phyloP scores from a whole-genome alignment of 1,284 basidiomycete genomes.

The Erythrobasidium hasegawianum region DNA sequence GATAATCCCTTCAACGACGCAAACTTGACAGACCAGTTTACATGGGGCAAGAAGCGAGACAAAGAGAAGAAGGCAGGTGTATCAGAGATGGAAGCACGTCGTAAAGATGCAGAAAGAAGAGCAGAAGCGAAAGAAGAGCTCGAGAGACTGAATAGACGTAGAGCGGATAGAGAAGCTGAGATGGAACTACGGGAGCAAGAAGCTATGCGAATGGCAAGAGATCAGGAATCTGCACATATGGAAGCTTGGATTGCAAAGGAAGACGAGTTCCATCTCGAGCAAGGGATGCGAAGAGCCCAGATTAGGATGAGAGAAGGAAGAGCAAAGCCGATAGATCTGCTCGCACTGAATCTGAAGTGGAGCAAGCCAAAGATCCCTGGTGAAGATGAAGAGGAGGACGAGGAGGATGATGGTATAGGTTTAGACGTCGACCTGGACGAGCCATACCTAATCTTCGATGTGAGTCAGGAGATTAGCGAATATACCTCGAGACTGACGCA shows the following conservation, averaged over 20 bases:
- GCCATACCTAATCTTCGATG: conserved; percentile 93
- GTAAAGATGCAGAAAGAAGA: conserved; percentile 71
- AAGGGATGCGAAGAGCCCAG: conserved; percentile 81
- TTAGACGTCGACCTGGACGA: conserved; percentile 98
- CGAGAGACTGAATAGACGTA: conserved; percentile 79
- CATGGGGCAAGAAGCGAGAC: conserved; percentile 98
- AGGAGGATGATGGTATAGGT: conserved; percentile 51
- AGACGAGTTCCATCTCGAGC: conserved; percentile 93
- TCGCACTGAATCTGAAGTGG: conserved; percentile 84
- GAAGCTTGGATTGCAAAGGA: conserved; percentile 96
- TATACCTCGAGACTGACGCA: background rate
- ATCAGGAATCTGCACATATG: conserved; percentile 94
- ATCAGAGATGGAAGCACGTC: conserved; percentile 70
- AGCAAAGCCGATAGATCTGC: conserved; percentile 90
- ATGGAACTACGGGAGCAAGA: conserved; percentile 85
- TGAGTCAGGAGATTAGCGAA: conserved; percentile 51
- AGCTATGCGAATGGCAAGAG: conserved; percentile 75
- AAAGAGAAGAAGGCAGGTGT: conserved; percentile 88
- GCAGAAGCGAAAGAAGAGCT: conserved; percentile 79
- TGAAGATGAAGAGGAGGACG: conserved; percentile 41
- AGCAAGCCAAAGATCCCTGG: conserved; percentile 48
- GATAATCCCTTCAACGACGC: conserved; percentile 98
- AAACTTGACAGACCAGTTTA: conserved; percentile 89
- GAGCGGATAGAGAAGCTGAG: conserved; percentile 89
- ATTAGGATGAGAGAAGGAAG: conserved; percentile 93